Percentiles rank a stretch among this genome's conserved stretches.
phyloP scores from a whole-genome alignment of 257 asterid genomes.

The Oldenlandia corymbosa region DNA sequence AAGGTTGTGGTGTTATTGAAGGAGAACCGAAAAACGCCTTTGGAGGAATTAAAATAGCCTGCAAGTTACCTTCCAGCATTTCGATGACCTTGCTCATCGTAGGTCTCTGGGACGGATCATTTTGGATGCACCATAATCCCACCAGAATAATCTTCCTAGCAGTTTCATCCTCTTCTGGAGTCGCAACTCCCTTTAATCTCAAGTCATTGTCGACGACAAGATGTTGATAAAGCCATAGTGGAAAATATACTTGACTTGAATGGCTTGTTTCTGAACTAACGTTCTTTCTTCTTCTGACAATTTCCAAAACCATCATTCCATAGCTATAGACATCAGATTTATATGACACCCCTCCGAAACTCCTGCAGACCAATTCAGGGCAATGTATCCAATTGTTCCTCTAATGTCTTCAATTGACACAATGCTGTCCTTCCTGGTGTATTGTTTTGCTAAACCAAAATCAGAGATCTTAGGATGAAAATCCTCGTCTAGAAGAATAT shows the following conservation, averaged over 20 bases:
- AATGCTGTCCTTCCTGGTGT: conserved; percentile 9
- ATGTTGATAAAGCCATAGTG: conserved; percentile 26
- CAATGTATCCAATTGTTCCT: conserved; percentile 28
- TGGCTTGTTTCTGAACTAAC: neutral
- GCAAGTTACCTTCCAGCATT: conserved; percentile 20
- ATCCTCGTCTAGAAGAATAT: conserved; percentile 25
- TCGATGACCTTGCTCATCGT: conserved; percentile 15
- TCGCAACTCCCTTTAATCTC: neutral
- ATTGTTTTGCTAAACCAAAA: conserved; percentile 25
- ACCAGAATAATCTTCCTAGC: conserved; percentile 23
- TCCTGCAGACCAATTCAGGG: conserved; percentile 20
- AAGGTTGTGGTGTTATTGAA: neutral
- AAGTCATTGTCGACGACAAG: conserved; percentile 1
- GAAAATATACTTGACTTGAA: conserved; percentile 27
- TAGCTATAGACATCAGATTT: conserved; percentile 29
- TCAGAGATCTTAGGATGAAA: conserved; percentile 27
- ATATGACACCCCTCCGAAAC: conserved; percentile 21
- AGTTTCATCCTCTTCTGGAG: conserved; percentile 9
- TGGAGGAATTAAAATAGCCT: conserved; percentile 16
- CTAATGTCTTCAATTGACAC: conserved; percentile 19
- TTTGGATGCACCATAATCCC: conserved; percentile 32
- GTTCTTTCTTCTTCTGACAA: conserved; percentile 24
- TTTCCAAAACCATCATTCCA: conserved; percentile 30
- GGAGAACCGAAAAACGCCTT: conserved; percentile 20
- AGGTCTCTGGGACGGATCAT: conserved; percentile 18